Evolutionary conservation across 176 grass and related monocot genomes (phyloP).

Genomic region (Zoysia pacifica): DNA sequence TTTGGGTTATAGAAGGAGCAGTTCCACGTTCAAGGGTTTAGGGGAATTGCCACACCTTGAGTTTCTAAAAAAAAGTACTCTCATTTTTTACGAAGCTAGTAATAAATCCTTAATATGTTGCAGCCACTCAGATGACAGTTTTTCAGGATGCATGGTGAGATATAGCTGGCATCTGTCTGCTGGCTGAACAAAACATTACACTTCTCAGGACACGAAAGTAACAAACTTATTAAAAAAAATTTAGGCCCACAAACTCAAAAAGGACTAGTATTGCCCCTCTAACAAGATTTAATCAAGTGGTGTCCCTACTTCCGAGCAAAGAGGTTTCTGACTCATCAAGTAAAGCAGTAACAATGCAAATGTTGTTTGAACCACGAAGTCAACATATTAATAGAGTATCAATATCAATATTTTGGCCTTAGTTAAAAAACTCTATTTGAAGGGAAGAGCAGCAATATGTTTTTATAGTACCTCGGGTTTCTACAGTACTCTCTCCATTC

Average conservation of each 20-base stretch:
- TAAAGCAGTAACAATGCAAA: background rate
- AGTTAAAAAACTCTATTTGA: no score
- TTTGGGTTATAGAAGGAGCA: background rate
- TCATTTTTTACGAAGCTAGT: no score
- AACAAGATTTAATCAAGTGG: background rate
- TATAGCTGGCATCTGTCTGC: background rate
- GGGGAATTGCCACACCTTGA: background rate
- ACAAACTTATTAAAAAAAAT: background rate
- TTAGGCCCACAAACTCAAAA: background rate
- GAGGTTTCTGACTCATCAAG: slow-evolving; percentile 6
- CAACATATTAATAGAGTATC: background rate
- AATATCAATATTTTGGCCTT: background rate
- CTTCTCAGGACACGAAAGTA: background rate
- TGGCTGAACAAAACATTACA: background rate
- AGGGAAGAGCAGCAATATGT: background rate
- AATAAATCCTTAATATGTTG: background rate
- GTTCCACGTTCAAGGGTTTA: background rate
- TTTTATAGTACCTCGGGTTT: background rate
- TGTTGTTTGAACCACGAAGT: background rate
- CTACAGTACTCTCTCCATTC: background rate
- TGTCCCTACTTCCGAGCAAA: slow-evolving; percentile 3
- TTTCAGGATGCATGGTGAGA: background rate
- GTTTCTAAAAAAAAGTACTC: background rate
- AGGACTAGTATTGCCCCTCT: background rate
- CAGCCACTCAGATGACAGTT: background rate